phyloP scores from a whole-genome alignment of 805 yeast species.

The Lipomyces orientalis region DNA sequence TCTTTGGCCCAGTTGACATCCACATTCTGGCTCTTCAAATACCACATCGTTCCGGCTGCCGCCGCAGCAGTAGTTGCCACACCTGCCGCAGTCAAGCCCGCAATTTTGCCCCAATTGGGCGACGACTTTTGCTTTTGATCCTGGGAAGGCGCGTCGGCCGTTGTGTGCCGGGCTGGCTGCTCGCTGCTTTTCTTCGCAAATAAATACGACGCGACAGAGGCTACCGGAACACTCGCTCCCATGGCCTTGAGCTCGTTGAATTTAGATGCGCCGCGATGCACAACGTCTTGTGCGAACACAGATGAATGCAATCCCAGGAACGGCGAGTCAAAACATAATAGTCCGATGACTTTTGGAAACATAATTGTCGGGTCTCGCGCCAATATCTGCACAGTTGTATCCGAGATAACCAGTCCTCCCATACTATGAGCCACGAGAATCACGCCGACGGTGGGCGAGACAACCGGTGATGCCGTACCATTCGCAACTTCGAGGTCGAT shows the following conservation, averaged over 20 bases:
- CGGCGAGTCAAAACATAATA: constrained; percentile 36
- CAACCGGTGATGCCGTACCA: constrained; percentile 32
- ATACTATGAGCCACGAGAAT: constrained; percentile 35
- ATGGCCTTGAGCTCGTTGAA: constrained; percentile 27
- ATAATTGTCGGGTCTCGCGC: constrained; percentile 20
- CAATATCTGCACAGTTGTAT: constrained; percentile 25
- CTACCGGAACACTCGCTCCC: constrained; percentile 24
- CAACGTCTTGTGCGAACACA: constrained; percentile 34
- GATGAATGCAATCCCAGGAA: constrained; percentile 34
- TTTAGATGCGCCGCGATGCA: constrained; percentile 33
- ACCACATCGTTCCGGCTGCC: constrained; percentile 36
- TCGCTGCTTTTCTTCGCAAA: constrained; percentile 35
- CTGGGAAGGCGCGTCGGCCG: background rate
- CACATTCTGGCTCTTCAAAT: constrained; percentile 31
- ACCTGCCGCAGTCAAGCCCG: constrained; percentile 34
- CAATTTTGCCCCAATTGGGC: constrained; percentile 33
- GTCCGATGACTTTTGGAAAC: constrained; percentile 34
- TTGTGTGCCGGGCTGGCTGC: constrained; percentile 23
- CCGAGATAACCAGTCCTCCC: constrained; percentile 35
- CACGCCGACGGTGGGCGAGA: constrained; percentile 31
- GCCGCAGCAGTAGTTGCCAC: constrained; percentile 35
- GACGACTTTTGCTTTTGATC: constrained; percentile 13
- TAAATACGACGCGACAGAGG: constrained; percentile 26
- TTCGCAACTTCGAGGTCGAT: constrained; percentile 31
- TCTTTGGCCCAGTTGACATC: constrained; percentile 34